Conservation (phyloP, 768 basidiomycete genomes). For the Tulasnella sp. region DNA sequence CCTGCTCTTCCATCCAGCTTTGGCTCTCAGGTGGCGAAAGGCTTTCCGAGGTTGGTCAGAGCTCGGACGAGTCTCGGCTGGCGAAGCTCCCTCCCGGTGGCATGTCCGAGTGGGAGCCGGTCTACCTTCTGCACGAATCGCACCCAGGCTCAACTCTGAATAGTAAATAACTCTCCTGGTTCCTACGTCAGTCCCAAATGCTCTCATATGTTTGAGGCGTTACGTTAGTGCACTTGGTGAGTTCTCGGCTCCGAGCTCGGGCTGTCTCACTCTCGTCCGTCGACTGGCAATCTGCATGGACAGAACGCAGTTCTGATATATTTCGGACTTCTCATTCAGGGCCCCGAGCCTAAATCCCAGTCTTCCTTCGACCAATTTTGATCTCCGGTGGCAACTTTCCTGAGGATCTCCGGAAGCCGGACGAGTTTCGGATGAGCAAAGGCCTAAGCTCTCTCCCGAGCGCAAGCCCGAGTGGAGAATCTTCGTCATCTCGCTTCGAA, state of each 20-base stretch:
- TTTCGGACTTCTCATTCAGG: neutral
- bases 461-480: neutral
- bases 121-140: neutral
- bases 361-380: neutral
- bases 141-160: neutral
- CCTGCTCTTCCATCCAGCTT: neutral
- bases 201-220: neutral
- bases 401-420: neutral
- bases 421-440: neutral
- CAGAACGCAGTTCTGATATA: neutral
- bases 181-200: neutral
- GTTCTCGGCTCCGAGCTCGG: neutral
- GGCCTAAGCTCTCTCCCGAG: neutral
- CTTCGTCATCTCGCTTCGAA: neutral
- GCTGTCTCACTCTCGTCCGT: neutral
- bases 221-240: neutral
- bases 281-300: neutral
- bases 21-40: neutral
- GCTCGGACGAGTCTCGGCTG: neutral
- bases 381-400: neutral
- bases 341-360: neutral
- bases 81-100: neutral
- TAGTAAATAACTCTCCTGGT: neutral
- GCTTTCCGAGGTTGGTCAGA: neutral
- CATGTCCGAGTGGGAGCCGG: neutral